These are phyloP conservation scores for Graphilbum fragrans DNA, from an alignment of 2,329 filamentous ascomycete species.

Conservation along the genomic window DNA sequence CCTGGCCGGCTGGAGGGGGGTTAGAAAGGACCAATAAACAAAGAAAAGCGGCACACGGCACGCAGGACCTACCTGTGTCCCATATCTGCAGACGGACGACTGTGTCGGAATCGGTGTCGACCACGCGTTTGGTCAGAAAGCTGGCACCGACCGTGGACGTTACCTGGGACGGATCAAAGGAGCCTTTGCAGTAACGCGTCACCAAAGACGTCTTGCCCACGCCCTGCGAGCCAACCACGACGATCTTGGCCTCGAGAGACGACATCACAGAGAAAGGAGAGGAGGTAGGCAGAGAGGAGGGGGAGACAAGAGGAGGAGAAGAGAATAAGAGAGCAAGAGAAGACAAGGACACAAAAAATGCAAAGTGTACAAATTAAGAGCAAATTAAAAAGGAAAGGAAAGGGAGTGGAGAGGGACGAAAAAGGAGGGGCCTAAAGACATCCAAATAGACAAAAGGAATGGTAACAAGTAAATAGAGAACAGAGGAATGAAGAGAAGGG, in stretches of 20 bases:
- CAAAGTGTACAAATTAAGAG: background rate
- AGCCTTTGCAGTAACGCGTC: conserved; percentile 62
- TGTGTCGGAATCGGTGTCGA: conserved; percentile 76
- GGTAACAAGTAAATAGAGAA: background rate
- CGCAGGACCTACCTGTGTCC: conserved; percentile 56
- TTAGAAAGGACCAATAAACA: background rate
- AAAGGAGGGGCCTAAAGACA: background rate
- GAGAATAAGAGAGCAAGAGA: background rate
- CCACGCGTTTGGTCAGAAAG: conserved; percentile 67
- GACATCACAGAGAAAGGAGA: conserved; percentile 22
- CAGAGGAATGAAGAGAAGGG: background rate
- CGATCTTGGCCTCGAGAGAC: conserved; percentile 69
- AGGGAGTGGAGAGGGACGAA: background rate
- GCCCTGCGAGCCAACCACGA: conserved; percentile 67
- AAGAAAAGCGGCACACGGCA: background rate
- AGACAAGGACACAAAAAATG: background rate
- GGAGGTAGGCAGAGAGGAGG: background rate
- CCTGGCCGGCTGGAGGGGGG: conserved; percentile 60
- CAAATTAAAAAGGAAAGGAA: background rate
- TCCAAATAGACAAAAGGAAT: background rate
- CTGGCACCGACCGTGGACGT: conserved; percentile 68
- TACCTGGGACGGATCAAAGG: conserved; percentile 52
- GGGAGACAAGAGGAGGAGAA: background rate
- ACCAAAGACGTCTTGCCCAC: conserved; percentile 72
- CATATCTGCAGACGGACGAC: conserved; percentile 88